Base-by-base conservation (phyloP, 163 green algal species). In the Volvox carteri region DNA sequence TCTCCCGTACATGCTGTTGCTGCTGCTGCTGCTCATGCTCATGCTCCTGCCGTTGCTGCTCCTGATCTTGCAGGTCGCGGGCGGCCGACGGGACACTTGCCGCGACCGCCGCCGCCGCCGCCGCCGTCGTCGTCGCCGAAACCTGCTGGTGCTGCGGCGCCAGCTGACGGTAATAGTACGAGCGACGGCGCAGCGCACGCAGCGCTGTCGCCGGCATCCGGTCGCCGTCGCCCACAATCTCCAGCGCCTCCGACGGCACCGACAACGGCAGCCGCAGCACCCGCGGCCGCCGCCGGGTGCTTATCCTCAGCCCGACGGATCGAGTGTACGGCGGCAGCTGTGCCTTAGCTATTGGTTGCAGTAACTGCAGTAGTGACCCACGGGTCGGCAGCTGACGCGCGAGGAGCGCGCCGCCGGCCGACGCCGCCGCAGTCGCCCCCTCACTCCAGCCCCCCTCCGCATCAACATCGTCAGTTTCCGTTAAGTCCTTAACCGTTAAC, bases 161-260 rank as follows among this genome's bases (percentile, higher is more conserved):
- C 25, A 87, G 33, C 23, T 62, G 25, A 23, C 81, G 81, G 25
- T 80, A 80, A 46, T 46, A 87, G 81, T 87, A 87, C 39, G 68
- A 28, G 1, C 48, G 65, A 7, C 81, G 65, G 28, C 81, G 81
- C 65, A 44, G 46, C 44, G 65, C 65, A 25, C 81, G 81, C 67
- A 87, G 12, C 67, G 62, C 79, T 2, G 42, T 44, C 44, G 60
- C 11, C 42, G 42, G 23, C 44, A 50, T 16, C 48, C 48, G 23
- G 19, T 46, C 41, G 39, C 46, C 80, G 33, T 79, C 67, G 46
- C n/a, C 41, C n/a, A 50, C 33, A 19, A 78, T 3, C 14, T 54
- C 65, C 4, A n/a, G 9, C 33, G 65, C 81, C 33, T 62, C 33
- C 48, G 65, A 62, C 23, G 50, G 33, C 52, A 28, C 46, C 46